Evolutionary conservation across 305 asterid genomes (phyloP).

Genomic region (Fraxinus nigra): DNA sequence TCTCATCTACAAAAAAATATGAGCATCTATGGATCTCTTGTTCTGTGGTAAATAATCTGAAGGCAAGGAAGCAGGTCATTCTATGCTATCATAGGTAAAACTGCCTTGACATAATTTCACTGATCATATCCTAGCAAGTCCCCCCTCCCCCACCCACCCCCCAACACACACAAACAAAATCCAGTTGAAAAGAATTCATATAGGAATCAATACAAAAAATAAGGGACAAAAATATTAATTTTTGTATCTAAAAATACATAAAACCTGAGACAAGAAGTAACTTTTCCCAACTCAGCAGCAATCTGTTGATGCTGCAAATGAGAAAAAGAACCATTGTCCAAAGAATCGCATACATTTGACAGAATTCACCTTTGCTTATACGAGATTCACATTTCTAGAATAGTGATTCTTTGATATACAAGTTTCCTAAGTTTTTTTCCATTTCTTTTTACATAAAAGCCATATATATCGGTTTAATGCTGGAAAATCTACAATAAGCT

Average conservation of each 20-base stretch:
- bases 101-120: neutral
- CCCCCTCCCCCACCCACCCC: neutral
- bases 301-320: neutral
- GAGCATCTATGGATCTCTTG: neutral
- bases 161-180: neutral
- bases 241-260: neutral
- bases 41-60: neutral
- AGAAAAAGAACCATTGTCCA: neutral
- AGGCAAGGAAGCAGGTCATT: neutral
- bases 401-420: neutral
- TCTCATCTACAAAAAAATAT: neutral
- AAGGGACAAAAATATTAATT: neutral
- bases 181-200: neutral
- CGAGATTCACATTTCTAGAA: neutral
- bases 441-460: neutral
- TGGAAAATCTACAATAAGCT: neutral
- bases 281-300: neutral
- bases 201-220: neutral
- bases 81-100: neutral
- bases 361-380: neutral
- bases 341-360: neutral
- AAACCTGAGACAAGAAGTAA: neutral
- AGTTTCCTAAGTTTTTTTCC: neutral
- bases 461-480: neutral
- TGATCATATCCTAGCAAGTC: neutral